Percentiles rank a stretch among this genome's conserved stretches.
Conservation (phyloP, 164 flowering plant genomes). For the Vitis cinerea region DNA sequence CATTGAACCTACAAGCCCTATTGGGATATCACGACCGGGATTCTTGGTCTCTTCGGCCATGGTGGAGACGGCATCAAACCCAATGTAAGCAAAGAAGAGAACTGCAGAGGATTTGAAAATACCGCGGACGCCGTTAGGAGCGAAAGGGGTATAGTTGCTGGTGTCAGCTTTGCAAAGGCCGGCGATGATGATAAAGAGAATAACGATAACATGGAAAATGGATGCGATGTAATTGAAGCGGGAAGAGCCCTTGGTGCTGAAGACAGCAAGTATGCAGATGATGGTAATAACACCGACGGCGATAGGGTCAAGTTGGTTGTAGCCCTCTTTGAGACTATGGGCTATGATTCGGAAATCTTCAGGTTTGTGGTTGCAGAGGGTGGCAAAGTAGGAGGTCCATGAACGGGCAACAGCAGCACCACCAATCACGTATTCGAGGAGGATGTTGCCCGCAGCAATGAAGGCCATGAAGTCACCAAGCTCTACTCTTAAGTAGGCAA, state of each 20-base stretch:
- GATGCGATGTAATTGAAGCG: slow-evolving; percentile 53
- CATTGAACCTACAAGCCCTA: slow-evolving; percentile 58
- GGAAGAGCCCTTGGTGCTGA: slow-evolving; percentile 61
- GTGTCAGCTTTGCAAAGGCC: slow-evolving; percentile 49
- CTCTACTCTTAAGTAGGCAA: slow-evolving; percentile 63
- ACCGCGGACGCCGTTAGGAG: slow-evolving; percentile 48
- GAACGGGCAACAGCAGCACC: slow-evolving; percentile 63
- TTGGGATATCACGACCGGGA: slow-evolving; percentile 56
- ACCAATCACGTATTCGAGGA: slow-evolving; percentile 53
- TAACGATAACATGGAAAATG: slow-evolving; percentile 41
- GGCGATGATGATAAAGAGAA: slow-evolving; percentile 49
- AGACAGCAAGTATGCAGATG: slow-evolving; percentile 38
- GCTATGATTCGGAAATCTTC: slow-evolving; percentile 44
- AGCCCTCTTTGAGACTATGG: slow-evolving; percentile 24
- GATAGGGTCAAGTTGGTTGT: slow-evolving; percentile 55
- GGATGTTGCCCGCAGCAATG: slow-evolving; percentile 68
- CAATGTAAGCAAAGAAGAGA: slow-evolving; percentile 58
- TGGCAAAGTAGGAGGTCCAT: slow-evolving; percentile 76
- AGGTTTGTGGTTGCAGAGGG: slow-evolving; percentile 47
- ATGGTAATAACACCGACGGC: slow-evolving; percentile 38
- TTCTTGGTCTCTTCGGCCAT: slow-evolving; percentile 64
- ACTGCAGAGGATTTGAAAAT: slow-evolving; percentile 49
- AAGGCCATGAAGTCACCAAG: slow-evolving; percentile 65
- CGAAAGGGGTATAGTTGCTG: slow-evolving; percentile 33
- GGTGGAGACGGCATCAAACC: slow-evolving; percentile 60